Evolutionary conservation across 257 asterid species (phyloP).

Genomic region (Solanum ossicruentum): DNA sequence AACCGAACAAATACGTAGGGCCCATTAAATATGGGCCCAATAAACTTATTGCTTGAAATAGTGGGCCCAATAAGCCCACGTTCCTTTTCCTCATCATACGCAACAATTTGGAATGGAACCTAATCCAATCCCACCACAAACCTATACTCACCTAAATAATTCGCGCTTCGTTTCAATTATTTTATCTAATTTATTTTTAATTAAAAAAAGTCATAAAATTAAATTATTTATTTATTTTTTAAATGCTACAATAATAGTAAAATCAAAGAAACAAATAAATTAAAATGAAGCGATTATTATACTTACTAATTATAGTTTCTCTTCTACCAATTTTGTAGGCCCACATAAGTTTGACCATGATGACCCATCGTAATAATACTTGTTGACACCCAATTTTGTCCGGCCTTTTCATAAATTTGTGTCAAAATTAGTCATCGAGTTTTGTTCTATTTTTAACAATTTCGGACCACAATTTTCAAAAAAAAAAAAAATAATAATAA

Average conservation of each 20-base stretch:
- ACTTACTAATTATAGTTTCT: slow-evolving; percentile 6
- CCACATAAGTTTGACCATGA: slow-evolving; percentile 5
- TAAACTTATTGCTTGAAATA: background rate
- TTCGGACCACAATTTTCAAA: too few relatives aligned
- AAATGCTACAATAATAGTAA: background rate
- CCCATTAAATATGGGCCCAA: background rate
- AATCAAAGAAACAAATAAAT: background rate
- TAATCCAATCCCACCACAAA: slow-evolving; percentile 3
- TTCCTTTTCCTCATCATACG: slow-evolving; percentile 12
- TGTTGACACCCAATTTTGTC: too few relatives aligned
- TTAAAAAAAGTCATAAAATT: too few relatives aligned
- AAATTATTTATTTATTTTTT: too few relatives aligned
- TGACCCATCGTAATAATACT: background rate
- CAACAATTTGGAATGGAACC: background rate
- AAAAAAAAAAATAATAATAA: too few relatives aligned
- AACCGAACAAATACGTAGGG: slow-evolving; percentile 6
- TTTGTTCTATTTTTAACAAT: too few relatives aligned
- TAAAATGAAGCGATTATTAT: background rate
- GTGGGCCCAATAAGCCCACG: slow-evolving; percentile 10
- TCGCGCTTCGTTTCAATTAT: background rate
- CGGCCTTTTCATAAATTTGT: too few relatives aligned
- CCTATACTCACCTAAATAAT: background rate
- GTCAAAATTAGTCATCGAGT: too few relatives aligned
- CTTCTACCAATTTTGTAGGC: background rate
- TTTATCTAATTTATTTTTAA: background rate